phyloP scores from a whole-genome alignment of 75 land plant genomes.

The Gnetum montanum region DNA sequence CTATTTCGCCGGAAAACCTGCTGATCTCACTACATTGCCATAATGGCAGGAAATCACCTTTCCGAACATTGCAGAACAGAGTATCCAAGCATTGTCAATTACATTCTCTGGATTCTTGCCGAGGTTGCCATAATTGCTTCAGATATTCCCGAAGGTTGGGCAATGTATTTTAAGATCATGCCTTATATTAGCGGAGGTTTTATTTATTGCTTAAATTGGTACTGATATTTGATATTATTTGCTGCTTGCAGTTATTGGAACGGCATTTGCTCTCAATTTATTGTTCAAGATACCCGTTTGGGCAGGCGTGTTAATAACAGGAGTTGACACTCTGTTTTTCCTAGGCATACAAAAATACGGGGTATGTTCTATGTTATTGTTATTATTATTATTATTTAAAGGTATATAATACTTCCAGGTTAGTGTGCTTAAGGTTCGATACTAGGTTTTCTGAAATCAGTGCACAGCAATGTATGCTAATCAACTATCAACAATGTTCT shows the following conservation, averaged over 20 bases:
- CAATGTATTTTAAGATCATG: neutral
- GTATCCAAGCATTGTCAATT: conserved; percentile 40
- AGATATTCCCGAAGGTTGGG: conserved; percentile 84
- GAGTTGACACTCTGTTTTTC: conserved; percentile 62
- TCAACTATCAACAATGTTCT: too few species aligned
- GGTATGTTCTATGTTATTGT: conserved; percentile 18
- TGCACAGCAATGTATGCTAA: too few species aligned
- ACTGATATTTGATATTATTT: neutral
- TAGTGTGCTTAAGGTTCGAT: too few species aligned
- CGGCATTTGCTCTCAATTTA: conserved; percentile 82
- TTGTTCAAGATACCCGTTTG: conserved; percentile 82
- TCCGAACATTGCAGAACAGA: conserved; percentile 75
- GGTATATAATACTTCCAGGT: neutral
- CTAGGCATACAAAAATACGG: conserved; percentile 77
- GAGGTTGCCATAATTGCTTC: conserved; percentile 70
- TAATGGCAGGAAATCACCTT: conserved; percentile 72
- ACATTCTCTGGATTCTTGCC: conserved; percentile 63
- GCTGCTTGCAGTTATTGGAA: conserved; percentile 87
- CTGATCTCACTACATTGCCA: conserved; percentile 2
- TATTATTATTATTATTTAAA: conserved; percentile 2
- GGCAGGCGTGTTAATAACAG: conserved; percentile 80
- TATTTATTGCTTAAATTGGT: neutral
- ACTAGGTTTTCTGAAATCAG: too few species aligned
- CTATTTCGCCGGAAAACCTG: neutral
- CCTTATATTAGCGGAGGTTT: neutral